Conservation (phyloP, 768 basidiomycete genomes). For the Lactarius sanguifluus region DNA sequence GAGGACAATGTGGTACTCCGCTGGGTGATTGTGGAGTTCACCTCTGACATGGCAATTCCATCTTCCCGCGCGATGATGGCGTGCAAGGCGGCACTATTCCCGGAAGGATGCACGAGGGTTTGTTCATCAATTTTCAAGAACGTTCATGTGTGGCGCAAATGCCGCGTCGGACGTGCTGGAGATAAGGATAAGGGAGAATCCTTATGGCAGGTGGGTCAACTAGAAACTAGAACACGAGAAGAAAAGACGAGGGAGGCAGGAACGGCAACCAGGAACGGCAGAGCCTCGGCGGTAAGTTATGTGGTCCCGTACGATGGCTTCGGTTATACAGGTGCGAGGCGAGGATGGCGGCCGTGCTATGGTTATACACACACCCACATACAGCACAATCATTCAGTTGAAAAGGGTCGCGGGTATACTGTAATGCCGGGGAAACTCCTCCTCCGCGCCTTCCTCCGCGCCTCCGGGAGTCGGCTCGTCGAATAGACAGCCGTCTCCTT, state of each 20-base stretch:
- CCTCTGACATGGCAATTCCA: not conserved
- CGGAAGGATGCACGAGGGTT: not conserved
- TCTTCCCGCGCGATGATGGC: not conserved
- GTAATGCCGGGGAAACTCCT: not conserved
- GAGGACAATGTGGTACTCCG: not conserved
- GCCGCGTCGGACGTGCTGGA: not conserved
- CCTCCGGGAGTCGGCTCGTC: not conserved
- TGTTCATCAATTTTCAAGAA: not conserved
- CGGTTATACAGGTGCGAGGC: slow-evolving; percentile 1
- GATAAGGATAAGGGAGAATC: not conserved
- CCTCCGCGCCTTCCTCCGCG: not conserved
- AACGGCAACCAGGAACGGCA: slow-evolving; percentile 6
- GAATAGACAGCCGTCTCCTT: not conserved
- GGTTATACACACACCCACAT: not conserved
- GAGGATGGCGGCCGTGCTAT: not conserved
- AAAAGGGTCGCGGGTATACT: not conserved
- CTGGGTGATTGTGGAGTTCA: slow-evolving; percentile 5
- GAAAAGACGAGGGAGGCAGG: not conserved
- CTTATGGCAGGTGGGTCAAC: not conserved
- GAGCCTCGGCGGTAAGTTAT: not conserved
- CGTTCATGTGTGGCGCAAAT: slow-evolving; percentile 11
- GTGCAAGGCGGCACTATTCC: slow-evolving; percentile 6
- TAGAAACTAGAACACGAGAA: not conserved
- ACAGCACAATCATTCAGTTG: slow-evolving; percentile 1
- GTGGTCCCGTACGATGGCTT: not conserved